Evolutionary conservation across 140 eudicot genomes (phyloP), one percentile per base, ranked within the genome.

Genomic region (Senecio squalidus): DNA sequence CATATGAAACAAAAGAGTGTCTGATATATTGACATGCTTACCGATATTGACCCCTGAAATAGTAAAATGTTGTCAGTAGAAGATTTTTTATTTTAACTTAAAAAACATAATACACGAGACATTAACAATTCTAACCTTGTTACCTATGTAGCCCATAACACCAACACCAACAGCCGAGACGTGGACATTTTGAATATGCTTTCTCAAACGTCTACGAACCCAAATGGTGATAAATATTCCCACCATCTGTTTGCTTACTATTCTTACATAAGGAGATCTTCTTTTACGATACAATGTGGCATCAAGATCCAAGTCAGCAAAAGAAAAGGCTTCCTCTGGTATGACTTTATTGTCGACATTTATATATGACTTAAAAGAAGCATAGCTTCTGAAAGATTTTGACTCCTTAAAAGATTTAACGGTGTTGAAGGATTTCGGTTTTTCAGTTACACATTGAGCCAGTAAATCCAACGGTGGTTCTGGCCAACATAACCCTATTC

Each of bases 161-260:
- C 96, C 96, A 66, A 88, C 96, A 69, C 96, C 96, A 76, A 88
- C 96, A 44, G 86, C 75, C n/a, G 96, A 88, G 44, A 88, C 96
- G 24, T 73, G 79, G 18, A 88, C 66, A 41, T 88, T 84, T 25
- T 88, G 94, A 13, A 88, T 88, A 68, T 81, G 94, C 68, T 64
- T 83, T 29, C 96, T 79, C 73, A 88, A 71, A 46, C 83, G 58
- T 71, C 93, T 81, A 62, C 96, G 89, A 30, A 88, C 96, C 96
- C 96, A 88, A 13, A 88, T 45, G 9, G 89, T 88, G 24, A 88
- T 71, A 50, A 78, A 84, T 20, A 88, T 29, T 25, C 96, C 96
- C 68, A 88, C 89, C 96, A 88, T 88, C 78, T 88, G 96, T 76
- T 88, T 88, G 82, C 96, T 88, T 24, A 84, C 80, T 28, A 88